phyloP scores from a whole-genome alignment of 2,329 filamentous ascomycete species.

The Colletotrichum sp. region DNA sequence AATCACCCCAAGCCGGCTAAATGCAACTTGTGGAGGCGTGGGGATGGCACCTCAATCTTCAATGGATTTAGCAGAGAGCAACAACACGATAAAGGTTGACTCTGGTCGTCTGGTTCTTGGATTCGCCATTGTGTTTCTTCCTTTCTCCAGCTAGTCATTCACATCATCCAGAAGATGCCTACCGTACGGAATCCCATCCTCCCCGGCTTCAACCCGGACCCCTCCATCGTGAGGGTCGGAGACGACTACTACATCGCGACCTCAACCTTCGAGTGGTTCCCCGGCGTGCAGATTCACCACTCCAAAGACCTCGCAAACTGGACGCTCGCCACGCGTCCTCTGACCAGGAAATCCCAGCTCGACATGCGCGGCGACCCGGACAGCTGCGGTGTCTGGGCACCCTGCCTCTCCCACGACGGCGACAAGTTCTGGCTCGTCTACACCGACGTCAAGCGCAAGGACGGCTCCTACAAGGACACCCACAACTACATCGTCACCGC shows the following conservation, averaged over 20 bases:
- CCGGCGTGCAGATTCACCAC: constrained; percentile 60
- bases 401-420: constrained; percentile 66
- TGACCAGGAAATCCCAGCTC: constrained; percentile 54
- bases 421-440: constrained; percentile 68
- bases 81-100: neutral
- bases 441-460: constrained; percentile 70
- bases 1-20: constrained; percentile 17
- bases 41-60: neutral
- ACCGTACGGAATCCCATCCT: constrained; percentile 58
- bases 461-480: constrained; percentile 68
- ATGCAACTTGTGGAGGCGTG: constrained; percentile 17
- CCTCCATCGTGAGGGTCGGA: constrained; percentile 56
- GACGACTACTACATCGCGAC: constrained; percentile 61
- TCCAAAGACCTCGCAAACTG: constrained; percentile 59
- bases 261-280: constrained; percentile 61
- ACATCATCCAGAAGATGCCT: constrained; percentile 43
- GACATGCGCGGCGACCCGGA: constrained; percentile 65
- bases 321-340: constrained; percentile 50
- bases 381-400: constrained; percentile 68
- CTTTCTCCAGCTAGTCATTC: neutral
- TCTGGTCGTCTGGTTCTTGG: accelerated
- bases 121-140: accelerated
- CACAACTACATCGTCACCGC: constrained; percentile 68
- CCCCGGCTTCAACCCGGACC: constrained; percentile 61
- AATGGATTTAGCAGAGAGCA: neutral